Evolutionary conservation across 805 yeast species (phyloP), one percentile per base, ranked within the genome.

Genomic region (Blastobotrys chiropterorum): DNA sequence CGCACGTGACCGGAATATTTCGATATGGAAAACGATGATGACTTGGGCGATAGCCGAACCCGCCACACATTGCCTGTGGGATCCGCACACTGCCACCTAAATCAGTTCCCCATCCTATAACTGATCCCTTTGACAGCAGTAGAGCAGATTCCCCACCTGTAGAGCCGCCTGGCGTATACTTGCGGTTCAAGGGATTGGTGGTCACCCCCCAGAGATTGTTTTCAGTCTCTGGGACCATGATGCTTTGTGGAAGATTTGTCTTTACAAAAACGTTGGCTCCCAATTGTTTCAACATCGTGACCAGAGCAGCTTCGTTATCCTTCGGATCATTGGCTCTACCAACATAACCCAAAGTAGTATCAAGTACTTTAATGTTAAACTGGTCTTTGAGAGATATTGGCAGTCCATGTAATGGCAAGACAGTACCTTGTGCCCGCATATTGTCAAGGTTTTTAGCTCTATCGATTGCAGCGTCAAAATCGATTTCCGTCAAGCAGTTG

Each of bases 331-430:
- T 62, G 15, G 73, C 63, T 59, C 73, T 3, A 16, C 19, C 13
- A 38, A 39, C 15, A 14, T 26, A 40, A 13, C 83, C 85, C 56
- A 77, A 65, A 11, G 79, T 64, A 2, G 83, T 69, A 6, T 75
- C 75, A 19, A 72, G 70, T 2, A 82, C 83, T 49, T 67, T 67
- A 49, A 80, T 26, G 52, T 75, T 71, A 50, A 75, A 66, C 47
- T 72, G 71, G 54, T 78, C 82, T 60, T 82, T 82, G 50, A 82
- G 69, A 0, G 85, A 80, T 31, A 82, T 68, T 2, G 88, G 89
- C 30, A 83, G 66, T 1, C 89, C 89, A 58, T 83, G 87, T 46
- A 83, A 72, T 1, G 85, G 83, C 26, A 87, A 87, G 38, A 78
- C 61, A 1, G 74, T 65, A 55, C 76, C 72, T 14, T 82, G 83